Conservation (phyloP, 495 filamentous ascomycete species). For the Podospora comata region DNA sequence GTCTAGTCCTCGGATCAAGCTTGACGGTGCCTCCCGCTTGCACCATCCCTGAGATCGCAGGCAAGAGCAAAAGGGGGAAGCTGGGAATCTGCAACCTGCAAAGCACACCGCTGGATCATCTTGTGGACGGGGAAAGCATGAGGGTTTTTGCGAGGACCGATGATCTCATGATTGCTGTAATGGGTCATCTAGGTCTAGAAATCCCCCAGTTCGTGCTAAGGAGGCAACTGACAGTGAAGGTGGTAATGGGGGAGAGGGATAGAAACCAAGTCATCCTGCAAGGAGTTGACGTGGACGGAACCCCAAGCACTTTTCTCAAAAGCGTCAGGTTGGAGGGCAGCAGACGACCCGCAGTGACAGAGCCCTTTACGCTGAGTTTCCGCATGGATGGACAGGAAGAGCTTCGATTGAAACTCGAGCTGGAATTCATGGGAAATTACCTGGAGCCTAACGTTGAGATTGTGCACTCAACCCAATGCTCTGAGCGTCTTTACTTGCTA, state of each 20-base stretch:
- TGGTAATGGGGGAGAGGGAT: conserved; percentile 20
- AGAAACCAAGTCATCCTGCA: conserved; percentile 29
- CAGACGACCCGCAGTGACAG: conserved; percentile 32
- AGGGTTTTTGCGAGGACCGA: conserved; percentile 37
- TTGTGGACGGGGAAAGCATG: conserved; percentile 22
- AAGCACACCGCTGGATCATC: conserved; percentile 39
- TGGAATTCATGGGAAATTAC: conserved; percentile 50
- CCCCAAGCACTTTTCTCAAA: conserved; percentile 42
- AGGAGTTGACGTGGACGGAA: conserved; percentile 44
- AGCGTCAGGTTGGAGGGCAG: conserved; percentile 38
- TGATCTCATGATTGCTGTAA: conserved; percentile 39
- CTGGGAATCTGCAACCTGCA: conserved; percentile 49
- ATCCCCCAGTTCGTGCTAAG: conserved; percentile 39
- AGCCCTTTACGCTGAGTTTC: conserved; percentile 41
- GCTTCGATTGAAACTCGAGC: conserved; percentile 31
- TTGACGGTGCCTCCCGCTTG: conserved; percentile 45
- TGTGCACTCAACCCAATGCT: conserved; percentile 19
- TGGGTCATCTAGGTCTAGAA: conserved; percentile 37
- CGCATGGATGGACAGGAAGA: conserved; percentile 30
- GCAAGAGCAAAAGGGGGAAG: conserved; percentile 25
- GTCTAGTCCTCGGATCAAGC: conserved; percentile 44
- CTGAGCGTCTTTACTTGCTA: conserved; percentile 32
- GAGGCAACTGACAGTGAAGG: conserved; percentile 31
- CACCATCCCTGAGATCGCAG: conserved; percentile 39
- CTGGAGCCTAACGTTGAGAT: conserved; percentile 41